Evolutionary conservation across 2,329 filamentous ascomycete genomes (phyloP).

Genomic region (Chalaropsis thielavioides): DNA sequence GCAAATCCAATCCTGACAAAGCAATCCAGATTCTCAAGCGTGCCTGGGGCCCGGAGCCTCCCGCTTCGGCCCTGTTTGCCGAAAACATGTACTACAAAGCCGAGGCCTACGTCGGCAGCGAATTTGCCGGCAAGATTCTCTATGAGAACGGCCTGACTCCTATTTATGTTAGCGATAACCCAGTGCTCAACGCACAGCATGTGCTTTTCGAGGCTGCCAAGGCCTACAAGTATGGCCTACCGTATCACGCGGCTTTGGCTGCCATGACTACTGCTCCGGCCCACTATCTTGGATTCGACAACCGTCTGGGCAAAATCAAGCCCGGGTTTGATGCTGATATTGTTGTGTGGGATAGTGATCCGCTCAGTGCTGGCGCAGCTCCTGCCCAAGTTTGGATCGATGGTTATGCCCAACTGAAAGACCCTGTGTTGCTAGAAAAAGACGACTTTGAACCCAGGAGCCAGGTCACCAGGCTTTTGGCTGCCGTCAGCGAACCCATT

Average conservation of each 20-base stretch:
- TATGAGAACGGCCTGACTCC: conserved; percentile 50
- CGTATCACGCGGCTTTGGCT: conserved; percentile 44
- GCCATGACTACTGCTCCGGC: conserved; percentile 45
- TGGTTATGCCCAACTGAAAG: conserved; percentile 41
- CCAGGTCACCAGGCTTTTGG: conserved; percentile 29
- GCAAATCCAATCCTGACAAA: not conserved
- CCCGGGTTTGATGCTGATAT: conserved; percentile 47
- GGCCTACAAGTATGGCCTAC: conserved; percentile 43
- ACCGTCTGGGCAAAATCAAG: conserved; percentile 47
- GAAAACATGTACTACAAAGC: conserved; percentile 62
- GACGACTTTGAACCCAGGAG: conserved; percentile 28
- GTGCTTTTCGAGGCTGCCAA: conserved; percentile 52
- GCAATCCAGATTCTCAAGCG: conserved; percentile 36
- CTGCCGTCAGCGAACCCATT: conserved; percentile 30
- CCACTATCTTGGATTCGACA: conserved; percentile 40
- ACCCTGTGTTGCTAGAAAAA: conserved; percentile 41
- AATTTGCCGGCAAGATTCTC: conserved; percentile 51
- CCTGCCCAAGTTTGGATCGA: conserved; percentile 52
- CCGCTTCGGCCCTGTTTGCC: conserved; percentile 50
- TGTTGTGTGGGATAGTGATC: conserved; percentile 49
- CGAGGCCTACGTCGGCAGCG: conserved; percentile 49
- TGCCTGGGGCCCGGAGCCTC: conserved; percentile 38
- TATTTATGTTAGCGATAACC: conserved; percentile 58
- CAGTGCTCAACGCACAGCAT: conserved; percentile 54
- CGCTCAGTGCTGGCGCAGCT: conserved; percentile 43